These are phyloP conservation scores for Thraustotheca clavata DNA, from an alignment of 352 stramenopile species.

Conservation along the genomic window DNA sequence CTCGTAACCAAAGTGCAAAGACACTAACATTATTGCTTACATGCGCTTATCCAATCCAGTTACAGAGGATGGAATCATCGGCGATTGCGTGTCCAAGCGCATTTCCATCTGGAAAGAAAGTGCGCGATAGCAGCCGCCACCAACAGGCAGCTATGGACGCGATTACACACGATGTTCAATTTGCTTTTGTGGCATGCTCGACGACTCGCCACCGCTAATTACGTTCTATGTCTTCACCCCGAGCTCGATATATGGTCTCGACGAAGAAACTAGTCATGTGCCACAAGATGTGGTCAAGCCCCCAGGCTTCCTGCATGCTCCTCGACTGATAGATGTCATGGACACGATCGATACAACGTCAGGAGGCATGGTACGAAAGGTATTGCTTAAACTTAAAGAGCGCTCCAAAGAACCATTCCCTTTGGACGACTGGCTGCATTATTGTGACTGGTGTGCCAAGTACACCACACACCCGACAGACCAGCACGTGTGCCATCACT, in stretches of 20 bases:
- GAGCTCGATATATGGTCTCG: not conserved
- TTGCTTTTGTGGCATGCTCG: not conserved
- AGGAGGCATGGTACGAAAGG: slow-evolving; percentile 59
- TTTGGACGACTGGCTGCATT: slow-evolving; percentile 15
- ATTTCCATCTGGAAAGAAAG: too few species aligned
- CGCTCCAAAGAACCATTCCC: slow-evolving; percentile 33
- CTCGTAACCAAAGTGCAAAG: too few species aligned
- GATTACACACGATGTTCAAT: not conserved
- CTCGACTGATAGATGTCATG: slow-evolving; percentile 42
- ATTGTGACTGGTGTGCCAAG: not conserved
- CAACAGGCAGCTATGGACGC: slow-evolving; percentile 1
- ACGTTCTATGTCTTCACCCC: slow-evolving; percentile 2
- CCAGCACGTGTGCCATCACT: slow-evolving; percentile 7
- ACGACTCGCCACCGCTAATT: not conserved
- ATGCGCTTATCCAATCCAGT: too few species aligned
- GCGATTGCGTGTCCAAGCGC: too few species aligned
- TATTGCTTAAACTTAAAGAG: slow-evolving; percentile 56
- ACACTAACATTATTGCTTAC: too few species aligned
- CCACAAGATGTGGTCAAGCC: not conserved
- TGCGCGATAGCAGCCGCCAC: not conserved
- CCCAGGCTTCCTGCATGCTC: not conserved
- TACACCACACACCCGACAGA: slow-evolving; percentile 10
- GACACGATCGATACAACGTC: slow-evolving; percentile 44
- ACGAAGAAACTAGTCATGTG: not conserved
- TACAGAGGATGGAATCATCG: too few species aligned